A percentile compares a stretch with the other conserved stretches of the same genome.
phyloP scores from a whole-genome alignment of 768 basidiomycete species.

The Pisolithus sp. region DNA sequence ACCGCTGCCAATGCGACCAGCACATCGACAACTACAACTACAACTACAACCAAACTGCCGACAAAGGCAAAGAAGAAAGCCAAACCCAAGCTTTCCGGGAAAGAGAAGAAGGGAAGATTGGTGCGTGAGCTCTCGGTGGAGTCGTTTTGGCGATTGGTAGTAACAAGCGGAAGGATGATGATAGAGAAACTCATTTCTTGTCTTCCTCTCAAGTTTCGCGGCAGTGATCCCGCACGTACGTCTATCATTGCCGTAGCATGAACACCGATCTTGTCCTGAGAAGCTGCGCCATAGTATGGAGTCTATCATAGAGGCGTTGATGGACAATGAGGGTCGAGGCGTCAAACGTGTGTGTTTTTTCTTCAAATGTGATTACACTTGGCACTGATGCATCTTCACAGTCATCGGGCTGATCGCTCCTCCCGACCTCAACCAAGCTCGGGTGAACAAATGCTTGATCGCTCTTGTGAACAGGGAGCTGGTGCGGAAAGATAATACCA shows the following conservation, averaged over 20 bases:
- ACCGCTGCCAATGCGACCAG: constrained; percentile 10
- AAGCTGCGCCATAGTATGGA: constrained; percentile 74
- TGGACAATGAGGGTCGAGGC: constrained; percentile 55
- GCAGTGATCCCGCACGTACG: constrained; percentile 69
- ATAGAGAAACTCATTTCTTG: constrained; percentile 68
- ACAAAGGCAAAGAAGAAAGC: constrained; percentile 49
- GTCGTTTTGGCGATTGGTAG: not conserved
- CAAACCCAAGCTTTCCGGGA: constrained; percentile 66
- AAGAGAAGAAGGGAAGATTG: constrained; percentile 78
- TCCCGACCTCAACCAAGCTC: constrained; percentile 77
- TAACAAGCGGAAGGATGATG: constrained; percentile 35
- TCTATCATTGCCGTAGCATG: not conserved
- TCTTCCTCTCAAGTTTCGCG: constrained; percentile 86
- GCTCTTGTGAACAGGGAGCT: too few relatives aligned
- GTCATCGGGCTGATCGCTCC: constrained; percentile 72
- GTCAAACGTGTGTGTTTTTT: constrained; percentile 48
- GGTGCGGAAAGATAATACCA: constrained; percentile 68
- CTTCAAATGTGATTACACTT: constrained; percentile 7
- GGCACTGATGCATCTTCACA: constrained; percentile 26
- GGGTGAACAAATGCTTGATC: too few relatives aligned
- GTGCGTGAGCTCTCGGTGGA: constrained; percentile 27
- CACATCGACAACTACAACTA: constrained; percentile 29
- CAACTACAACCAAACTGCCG: constrained; percentile 27
- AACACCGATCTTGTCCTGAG: constrained; percentile 28
- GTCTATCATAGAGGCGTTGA: constrained; percentile 67